A percentile compares a stretch with the other conserved stretches of the same genome.
These are phyloP conservation scores for Phytophthora ramorum DNA, from an alignment of 352 stramenopile species.

Conservation along the genomic window DNA sequence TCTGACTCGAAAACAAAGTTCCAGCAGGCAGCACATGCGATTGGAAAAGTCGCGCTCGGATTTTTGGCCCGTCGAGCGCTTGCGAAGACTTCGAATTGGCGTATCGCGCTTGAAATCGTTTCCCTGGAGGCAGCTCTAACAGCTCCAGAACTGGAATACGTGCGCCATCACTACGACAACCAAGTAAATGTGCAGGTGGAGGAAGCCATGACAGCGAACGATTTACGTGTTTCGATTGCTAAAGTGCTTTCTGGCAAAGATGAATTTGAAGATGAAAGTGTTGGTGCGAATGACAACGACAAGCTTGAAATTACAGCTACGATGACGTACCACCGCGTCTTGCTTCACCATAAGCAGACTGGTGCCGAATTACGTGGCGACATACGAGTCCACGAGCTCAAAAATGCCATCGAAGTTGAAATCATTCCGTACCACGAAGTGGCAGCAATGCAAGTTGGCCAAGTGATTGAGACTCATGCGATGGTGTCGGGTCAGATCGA, in stretches of 20 bases:
- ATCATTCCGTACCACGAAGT: constrained; percentile 38
- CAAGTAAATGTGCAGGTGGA: constrained; percentile 48
- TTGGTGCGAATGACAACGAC: background rate
- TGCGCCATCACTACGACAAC: constrained; percentile 17
- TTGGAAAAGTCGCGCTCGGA: constrained; percentile 61
- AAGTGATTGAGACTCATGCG: constrained; percentile 48
- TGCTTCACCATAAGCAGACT: constrained; percentile 35
- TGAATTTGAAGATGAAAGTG: constrained; percentile 12
- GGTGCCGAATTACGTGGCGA: constrained; percentile 32
- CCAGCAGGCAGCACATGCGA: constrained; percentile 43
- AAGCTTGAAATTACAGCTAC: constrained; percentile 11
- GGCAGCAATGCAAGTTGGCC: constrained; percentile 31
- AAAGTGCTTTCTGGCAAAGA: constrained; percentile 41
- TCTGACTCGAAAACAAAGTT: constrained; percentile 16
- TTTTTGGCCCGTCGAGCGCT: constrained; percentile 51
- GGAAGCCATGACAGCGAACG: constrained; percentile 64
- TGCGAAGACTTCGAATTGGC: constrained; percentile 58
- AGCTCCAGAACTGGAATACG: constrained; percentile 33
- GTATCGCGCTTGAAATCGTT: constrained; percentile 43
- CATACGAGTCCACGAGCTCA: constrained; percentile 29
- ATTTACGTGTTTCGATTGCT: constrained; percentile 57
- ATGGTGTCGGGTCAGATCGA: constrained; percentile 36
- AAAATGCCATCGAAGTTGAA: constrained; percentile 38
- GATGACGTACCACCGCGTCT: constrained; percentile 46
- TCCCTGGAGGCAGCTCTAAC: constrained; percentile 43